A percentile compares a stretch with the other conserved stretches of the same genome.
Evolutionary conservation across 2,329 filamentous ascomycete genomes (phyloP).

Genomic region (Cylindrodendrum hubeiense): DNA sequence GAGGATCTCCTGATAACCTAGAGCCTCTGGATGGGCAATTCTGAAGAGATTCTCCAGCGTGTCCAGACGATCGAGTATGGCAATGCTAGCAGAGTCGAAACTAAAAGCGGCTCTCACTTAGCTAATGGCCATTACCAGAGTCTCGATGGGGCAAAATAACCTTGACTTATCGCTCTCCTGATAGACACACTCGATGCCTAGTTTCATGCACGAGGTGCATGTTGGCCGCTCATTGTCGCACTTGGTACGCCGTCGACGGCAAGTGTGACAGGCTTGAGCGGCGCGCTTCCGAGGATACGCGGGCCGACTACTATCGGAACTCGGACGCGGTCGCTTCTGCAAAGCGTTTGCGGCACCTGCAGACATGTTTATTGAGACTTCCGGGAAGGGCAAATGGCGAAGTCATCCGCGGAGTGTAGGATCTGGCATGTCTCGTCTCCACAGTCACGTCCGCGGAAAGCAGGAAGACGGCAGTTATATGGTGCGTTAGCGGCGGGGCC

Average conservation of each 20-base stretch:
- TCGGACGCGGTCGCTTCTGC: neutral
- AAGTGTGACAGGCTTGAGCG: slow-evolving; percentile 5
- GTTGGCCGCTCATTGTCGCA: slow-evolving; percentile 18
- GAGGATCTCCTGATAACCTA: neutral
- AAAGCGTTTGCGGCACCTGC: neutral
- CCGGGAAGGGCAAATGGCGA: neutral
- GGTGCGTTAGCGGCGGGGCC: neutral
- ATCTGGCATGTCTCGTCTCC: neutral
- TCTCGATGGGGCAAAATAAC: neutral
- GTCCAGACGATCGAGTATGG: slow-evolving; percentile 7
- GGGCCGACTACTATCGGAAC: neutral
- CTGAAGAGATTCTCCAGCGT: neutral
- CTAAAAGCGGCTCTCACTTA: neutral
- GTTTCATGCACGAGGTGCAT: neutral
- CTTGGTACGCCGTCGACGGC: slow-evolving; percentile 6
- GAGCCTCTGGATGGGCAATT: neutral
- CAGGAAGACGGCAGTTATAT: neutral
- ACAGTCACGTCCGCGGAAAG: neutral
- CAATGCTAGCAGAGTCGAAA: slow-evolving; percentile 14
- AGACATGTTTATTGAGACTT: neutral
- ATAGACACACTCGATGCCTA: slow-evolving; percentile 3
- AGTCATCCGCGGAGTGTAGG: neutral
- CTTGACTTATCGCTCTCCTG: slow-evolving; percentile 14
- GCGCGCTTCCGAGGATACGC: slow-evolving; percentile 19
- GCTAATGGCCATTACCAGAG: neutral